phyloP scores from a whole-genome alignment of 2,329 filamentous ascomycete genomes.

The Ophiostoma ips region DNA sequence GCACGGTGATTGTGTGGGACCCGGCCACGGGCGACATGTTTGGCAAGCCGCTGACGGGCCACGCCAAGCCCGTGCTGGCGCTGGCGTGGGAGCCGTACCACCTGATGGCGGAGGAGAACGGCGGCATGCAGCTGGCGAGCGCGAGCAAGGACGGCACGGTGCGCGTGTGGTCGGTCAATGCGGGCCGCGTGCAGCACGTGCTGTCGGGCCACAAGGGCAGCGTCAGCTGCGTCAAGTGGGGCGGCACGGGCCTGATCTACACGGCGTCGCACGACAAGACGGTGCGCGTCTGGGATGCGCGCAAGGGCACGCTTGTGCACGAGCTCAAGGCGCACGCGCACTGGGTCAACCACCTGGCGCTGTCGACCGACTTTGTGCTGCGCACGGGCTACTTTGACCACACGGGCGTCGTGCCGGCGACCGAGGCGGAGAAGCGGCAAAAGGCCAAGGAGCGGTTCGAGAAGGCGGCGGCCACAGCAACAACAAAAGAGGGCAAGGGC shows the following conservation, averaged over 20 bases:
- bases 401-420: constrained; percentile 47
- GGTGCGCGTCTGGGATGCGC: constrained; percentile 77
- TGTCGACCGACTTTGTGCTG: constrained; percentile 84
- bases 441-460: constrained; percentile 76
- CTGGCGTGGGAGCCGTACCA: constrained; percentile 93
- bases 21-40: constrained; percentile 62
- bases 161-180: constrained; percentile 72
- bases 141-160: constrained; percentile 84
- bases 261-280: constrained; percentile 83
- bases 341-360: constrained; percentile 88
- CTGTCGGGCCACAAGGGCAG: constrained; percentile 79
- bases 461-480: constrained; percentile 71
- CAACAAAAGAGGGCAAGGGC: too few species aligned
- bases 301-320: constrained; percentile 65
- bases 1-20: constrained; percentile 81
- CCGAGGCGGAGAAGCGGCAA: constrained; percentile 53
- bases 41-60: constrained; percentile 64
- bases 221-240: constrained; percentile 88
- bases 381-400: constrained; percentile 82
- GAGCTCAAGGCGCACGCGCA: constrained; percentile 65
- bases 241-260: constrained; percentile 74
- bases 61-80: constrained; percentile 78
- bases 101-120: constrained; percentile 55
- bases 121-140: constrained; percentile 68
- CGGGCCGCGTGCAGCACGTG: constrained; percentile 65